Percentiles rank a stretch among this genome's conserved stretches.
Evolutionary conservation across 2,329 filamentous ascomycete species (phyloP).

Genomic region (Talaromyces piceae): DNA sequence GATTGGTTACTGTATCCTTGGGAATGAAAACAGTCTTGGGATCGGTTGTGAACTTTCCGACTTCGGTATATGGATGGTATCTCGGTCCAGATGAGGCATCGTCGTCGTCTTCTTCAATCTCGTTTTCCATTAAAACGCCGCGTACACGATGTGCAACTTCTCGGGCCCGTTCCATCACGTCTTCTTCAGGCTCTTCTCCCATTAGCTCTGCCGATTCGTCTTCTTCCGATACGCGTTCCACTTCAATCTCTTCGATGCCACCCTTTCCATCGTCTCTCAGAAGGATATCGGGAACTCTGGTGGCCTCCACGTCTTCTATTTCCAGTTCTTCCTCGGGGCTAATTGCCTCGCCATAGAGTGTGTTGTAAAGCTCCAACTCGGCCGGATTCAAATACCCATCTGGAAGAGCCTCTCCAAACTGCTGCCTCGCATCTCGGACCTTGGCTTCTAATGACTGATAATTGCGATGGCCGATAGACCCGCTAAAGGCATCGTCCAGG

Average conservation of each 20-base stretch:
- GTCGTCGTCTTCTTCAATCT: constrained; percentile 35
- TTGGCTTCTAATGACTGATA: constrained; percentile 25
- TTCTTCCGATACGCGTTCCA: constrained; percentile 14
- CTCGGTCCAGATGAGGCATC: constrained; percentile 40
- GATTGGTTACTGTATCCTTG: constrained; percentile 58
- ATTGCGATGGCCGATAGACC: constrained; percentile 25
- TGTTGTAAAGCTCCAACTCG: constrained; percentile 68
- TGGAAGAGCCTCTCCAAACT: constrained; percentile 71
- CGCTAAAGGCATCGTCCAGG: constrained; percentile 21
- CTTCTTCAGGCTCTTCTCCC: constrained; percentile 16
- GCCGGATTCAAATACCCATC: constrained; percentile 60
- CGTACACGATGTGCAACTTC: constrained; percentile 34
- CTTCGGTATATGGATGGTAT: constrained; percentile 64
- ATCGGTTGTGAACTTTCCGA: constrained; percentile 66
- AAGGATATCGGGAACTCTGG: constrained; percentile 26
- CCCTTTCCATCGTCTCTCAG: constrained; percentile 32
- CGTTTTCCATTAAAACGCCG: constrained; percentile 28
- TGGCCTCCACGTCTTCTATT: constrained; percentile 21
- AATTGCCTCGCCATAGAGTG: constrained; percentile 71
- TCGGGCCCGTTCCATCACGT: constrained; percentile 25
- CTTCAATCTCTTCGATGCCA: constrained; percentile 30
- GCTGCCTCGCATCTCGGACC: constrained; percentile 64
- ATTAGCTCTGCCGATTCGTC: constrained; percentile 28
- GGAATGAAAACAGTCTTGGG: constrained; percentile 72
- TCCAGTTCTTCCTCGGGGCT: constrained; percentile 21